Evolutionary conservation across 306 rosid species (phyloP), one percentile per base, ranked within the genome.

Genomic region (Gillenia trifoliata): DNA sequence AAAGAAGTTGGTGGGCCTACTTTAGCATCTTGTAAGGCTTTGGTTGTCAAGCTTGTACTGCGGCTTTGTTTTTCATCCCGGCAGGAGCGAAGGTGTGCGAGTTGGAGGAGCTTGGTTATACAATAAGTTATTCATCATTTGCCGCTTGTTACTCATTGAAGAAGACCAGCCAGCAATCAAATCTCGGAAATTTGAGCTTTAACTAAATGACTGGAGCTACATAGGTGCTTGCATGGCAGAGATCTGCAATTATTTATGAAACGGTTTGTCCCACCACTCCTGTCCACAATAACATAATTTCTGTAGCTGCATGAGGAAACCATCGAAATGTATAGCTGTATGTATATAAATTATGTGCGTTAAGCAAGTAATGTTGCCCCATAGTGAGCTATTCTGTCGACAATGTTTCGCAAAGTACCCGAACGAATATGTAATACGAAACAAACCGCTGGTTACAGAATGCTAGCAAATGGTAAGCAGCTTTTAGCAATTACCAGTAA

Each of bases 1-100:
- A 76, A 84, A 69, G 88, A 81, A 56, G 57, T 73, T 93, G 89
- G 66, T 85, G 77, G 80, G 70, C 70, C 70, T 65, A 19, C 76
- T 63, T 80, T 71, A 59, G 77, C 54, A 55, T 55, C 57, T 3
- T n/a, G 17, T 70, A 41, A 41, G 71, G 66, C 59, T 23, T 62
- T 75, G 50, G 29, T 66, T 70, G 57, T 77, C 56, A 50, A 50
- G 56, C 56, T 50, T 50, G 10, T 17, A 49, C 55, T 6, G 56
- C 56, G n/a, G 56, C 56, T 50, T 19, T 50, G 8, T n/a, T 55
- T 55, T 22, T 12, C 61, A 8, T 55, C 23, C 31, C 13, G 19
- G 16, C 33, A 57, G 31, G 63, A 57, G 26, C 1, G 16, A 57
- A 11, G 25, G 11, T 22, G 17, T 57, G 63, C 6, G 63, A 57